Evolutionary conservation across 306 rosid genomes (phyloP).

Genomic region (Arachis hypogaea): DNA sequence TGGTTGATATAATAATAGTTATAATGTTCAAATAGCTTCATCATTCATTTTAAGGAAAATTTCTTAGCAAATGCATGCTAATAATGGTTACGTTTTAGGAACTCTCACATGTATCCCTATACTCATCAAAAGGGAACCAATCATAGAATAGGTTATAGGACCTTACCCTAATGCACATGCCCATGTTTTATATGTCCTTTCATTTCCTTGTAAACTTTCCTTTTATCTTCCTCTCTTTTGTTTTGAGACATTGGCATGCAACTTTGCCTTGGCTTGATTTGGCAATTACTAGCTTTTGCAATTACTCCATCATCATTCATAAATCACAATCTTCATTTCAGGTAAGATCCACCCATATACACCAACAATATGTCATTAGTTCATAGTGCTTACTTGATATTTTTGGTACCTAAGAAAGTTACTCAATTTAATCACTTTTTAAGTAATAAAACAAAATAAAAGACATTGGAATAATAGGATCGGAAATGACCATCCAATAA

Average conservation of each 20-base stretch:
- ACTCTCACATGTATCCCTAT: background rate
- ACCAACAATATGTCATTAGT: background rate
- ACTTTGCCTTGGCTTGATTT: constrained; percentile 7
- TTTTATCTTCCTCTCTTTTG: constrained; percentile 1
- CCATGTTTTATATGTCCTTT: constrained; percentile 8
- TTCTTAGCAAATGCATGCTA: constrained; percentile 15
- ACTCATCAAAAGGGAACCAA: constrained; percentile 29
- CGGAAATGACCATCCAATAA: background rate
- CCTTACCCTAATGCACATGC: constrained; percentile 42
- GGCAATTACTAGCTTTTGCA: constrained; percentile 36
- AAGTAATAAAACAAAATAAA: background rate
- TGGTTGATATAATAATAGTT: background rate
- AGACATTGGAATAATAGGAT: background rate
- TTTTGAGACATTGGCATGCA: constrained; percentile 26
- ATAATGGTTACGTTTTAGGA: constrained; percentile 30
- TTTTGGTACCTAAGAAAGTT: too few relatives aligned
- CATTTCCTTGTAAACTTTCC: constrained; percentile 7
- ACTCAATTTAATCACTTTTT: background rate
- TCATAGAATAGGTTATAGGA: constrained; percentile 19
- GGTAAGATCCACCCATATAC: constrained; percentile 17
- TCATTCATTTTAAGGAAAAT: constrained; percentile 7
- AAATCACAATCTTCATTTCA: background rate
- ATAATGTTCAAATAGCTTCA: constrained; percentile 11
- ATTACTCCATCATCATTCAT: constrained; percentile 28
- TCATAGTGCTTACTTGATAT: background rate